phyloP scores from a whole-genome alignment of 495 filamentous ascomycete genomes.

The Penicillium robsamsonii region DNA sequence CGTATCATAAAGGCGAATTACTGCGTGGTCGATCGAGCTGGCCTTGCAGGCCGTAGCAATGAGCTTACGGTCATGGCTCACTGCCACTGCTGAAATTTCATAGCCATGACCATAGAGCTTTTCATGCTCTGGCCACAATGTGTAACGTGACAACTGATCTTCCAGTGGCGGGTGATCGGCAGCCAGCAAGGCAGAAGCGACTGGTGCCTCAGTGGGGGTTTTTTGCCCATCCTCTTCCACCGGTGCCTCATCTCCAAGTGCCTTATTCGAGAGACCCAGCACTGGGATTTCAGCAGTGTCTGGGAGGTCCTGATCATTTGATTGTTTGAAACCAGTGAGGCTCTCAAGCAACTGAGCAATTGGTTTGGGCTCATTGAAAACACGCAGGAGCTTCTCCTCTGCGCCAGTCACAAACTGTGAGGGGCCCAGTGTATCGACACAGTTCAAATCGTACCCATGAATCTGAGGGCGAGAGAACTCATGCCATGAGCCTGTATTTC shows the following conservation, averaged over 20 bases:
- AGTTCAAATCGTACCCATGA: conserved; percentile 97
- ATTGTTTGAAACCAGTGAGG: conserved; percentile 59
- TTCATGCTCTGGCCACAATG: conserved; percentile 92
- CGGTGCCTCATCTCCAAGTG: conserved; percentile 56
- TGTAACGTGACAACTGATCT: conserved; percentile 83
- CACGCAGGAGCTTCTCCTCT: conserved; percentile 93
- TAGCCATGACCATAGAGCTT: conserved; percentile 99
- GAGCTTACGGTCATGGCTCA: conserved; percentile 66
- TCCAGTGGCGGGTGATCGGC: conserved; percentile 77
- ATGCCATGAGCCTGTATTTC: conserved; percentile 68
- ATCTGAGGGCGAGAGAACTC: conserved; percentile 96
- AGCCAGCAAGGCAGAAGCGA: conserved; percentile 32
- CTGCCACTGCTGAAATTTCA: conserved; percentile 89
- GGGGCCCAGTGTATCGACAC: conserved; percentile 69
- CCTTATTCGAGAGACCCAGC: conserved; percentile 94
- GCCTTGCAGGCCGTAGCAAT: conserved; percentile 95
- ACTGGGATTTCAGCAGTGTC: conserved; percentile 93
- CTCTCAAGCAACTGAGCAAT: conserved; percentile 70
- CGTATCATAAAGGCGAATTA: conserved; percentile 87
- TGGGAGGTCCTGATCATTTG: conserved; percentile 54
- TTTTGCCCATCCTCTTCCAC: conserved; percentile 46
- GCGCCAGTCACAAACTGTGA: conserved; percentile 89
- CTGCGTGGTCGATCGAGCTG: conserved; percentile 87
- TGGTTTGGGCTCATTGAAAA: conserved; percentile 86
- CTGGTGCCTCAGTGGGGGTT: conserved; percentile 22